Conservation (phyloP, 257 asterid genomes). For the Lantana camara region DNA sequence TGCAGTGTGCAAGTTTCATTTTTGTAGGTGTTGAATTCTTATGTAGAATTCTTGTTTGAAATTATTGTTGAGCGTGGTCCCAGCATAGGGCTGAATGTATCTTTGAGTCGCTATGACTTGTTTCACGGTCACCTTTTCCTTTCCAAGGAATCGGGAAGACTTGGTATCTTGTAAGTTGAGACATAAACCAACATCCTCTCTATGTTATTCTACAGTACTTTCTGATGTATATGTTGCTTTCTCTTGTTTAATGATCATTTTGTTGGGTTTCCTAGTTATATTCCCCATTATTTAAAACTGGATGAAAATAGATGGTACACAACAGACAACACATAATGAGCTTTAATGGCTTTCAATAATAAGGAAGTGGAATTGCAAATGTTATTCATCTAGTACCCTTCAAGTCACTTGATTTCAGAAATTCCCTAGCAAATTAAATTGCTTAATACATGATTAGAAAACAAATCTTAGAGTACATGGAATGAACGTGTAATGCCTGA, state of each 20-base stretch:
- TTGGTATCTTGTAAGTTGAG: conserved; percentile 91
- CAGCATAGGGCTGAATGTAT: conserved; percentile 71
- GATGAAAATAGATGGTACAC: conserved; percentile 13
- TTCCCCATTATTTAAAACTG: background rate
- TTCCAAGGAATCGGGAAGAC: conserved; percentile 75
- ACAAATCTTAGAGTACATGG: background rate
- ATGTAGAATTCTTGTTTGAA: conserved; percentile 61
- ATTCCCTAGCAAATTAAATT: conserved; percentile 1
- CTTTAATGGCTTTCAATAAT: background rate
- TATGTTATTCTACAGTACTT: background rate
- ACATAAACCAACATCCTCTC: conserved; percentile 14
- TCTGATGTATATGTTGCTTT: background rate
- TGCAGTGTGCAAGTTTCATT: conserved; percentile 24
- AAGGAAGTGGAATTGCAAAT: background rate
- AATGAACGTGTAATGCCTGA: background rate
- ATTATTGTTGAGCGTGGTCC: conserved; percentile 75
- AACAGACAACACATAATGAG: background rate
- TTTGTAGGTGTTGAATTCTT: conserved; percentile 86
- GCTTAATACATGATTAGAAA: background rate
- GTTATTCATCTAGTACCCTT: background rate
- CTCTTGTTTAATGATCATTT: background rate
- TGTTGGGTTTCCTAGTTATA: background rate
- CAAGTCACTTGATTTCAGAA: background rate
- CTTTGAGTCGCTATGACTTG: conserved; percentile 83
- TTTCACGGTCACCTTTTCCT: conserved; percentile 93